Evolutionary conservation across 2,329 filamentous ascomycete genomes (phyloP).

Genomic region (Aspergillus puulaauensis): DNA sequence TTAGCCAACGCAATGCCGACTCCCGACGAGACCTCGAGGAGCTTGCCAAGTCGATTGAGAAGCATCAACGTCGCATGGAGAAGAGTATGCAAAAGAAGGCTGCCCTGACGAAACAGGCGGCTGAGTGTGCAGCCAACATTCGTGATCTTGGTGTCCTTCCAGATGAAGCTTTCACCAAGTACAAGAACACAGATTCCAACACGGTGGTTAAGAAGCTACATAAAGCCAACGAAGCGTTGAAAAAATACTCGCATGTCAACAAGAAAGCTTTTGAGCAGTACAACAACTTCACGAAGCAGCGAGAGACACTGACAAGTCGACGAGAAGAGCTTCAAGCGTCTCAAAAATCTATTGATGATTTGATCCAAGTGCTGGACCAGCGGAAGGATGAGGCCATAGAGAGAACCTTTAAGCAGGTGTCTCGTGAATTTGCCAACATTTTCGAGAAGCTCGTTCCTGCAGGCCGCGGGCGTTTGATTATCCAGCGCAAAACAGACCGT

Average conservation of each 20-base stretch:
- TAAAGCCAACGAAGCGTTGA: conserved; percentile 87
- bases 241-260: conserved; percentile 98
- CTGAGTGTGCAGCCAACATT: conserved; percentile 83
- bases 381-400: conserved; percentile 98
- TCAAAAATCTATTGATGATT: conserved; percentile 82
- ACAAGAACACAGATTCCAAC: conserved; percentile 77
- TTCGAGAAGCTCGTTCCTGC: conserved; percentile 95
- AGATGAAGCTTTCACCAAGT: conserved; percentile 90
- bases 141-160: conserved; percentile 89
- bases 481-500: conserved; percentile 83
- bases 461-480: conserved; percentile 85
- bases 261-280: conserved; percentile 99
- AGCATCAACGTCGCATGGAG: conserved; percentile 84
- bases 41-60: conserved; percentile 74
- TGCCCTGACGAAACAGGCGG: conserved; percentile 70
- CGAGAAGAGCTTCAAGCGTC: conserved; percentile 84
- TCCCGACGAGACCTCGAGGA: conserved; percentile 73
- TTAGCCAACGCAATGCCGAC: conserved; percentile 60
- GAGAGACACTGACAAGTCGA: conserved; percentile 80
- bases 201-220: conserved; percentile 73
- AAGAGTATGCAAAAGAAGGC: conserved; percentile 89
- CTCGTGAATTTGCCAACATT: conserved; percentile 84
- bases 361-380: conserved; percentile 89
- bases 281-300: conserved; percentile 91
- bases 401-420: conserved; percentile 97